phyloP scores from a whole-genome alignment of 192 early-diverging fungal species.

The Coemansia sp. region DNA sequence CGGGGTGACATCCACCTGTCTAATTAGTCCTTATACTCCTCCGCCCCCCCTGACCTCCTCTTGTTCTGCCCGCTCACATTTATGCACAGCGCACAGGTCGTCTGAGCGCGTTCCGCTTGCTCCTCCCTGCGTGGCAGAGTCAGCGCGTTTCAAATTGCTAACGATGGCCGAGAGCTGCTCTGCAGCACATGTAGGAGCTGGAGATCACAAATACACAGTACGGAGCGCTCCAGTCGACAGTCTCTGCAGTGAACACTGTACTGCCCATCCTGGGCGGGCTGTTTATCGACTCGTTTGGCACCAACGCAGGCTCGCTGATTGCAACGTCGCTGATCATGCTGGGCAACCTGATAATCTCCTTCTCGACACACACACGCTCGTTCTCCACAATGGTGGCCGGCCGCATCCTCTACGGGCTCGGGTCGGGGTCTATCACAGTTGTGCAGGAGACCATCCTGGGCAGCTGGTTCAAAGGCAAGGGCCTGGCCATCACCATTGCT shows the following conservation, averaged over 20 bases:
- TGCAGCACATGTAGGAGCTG: constrained; percentile 45
- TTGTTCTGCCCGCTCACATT: no score
- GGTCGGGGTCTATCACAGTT: constrained; percentile 66
- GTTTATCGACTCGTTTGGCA: constrained; percentile 62
- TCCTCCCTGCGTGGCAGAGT: not conserved
- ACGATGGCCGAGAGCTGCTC: no score
- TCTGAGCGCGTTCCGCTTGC: not conserved
- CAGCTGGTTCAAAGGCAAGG: constrained; percentile 67
- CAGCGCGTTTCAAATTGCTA: not conserved
- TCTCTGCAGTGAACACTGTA: constrained; percentile 55
- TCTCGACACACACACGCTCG: constrained; percentile 44
- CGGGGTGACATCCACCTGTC: no score
- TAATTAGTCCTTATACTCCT: not conserved
- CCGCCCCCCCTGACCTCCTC: no score
- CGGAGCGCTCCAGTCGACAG: constrained; percentile 61
- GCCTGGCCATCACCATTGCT: constrained; percentile 61
- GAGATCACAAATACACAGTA: constrained; percentile 59
- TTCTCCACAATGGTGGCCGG: constrained; percentile 53
- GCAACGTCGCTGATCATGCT: constrained; percentile 54
- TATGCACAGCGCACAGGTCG: not conserved
- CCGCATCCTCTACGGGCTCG: constrained; percentile 58
- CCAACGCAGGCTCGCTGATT: constrained; percentile 50
- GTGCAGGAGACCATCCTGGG: constrained; percentile 77
- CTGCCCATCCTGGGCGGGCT: constrained; percentile 51
- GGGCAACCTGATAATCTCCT: constrained; percentile 49